A percentile compares a stretch with the other conserved stretches of the same genome.
These are phyloP conservation scores for Thuidium tamariscinum DNA, from an alignment of 225 moss, liverwort and hornwort genomes.

Conservation along the genomic window DNA sequence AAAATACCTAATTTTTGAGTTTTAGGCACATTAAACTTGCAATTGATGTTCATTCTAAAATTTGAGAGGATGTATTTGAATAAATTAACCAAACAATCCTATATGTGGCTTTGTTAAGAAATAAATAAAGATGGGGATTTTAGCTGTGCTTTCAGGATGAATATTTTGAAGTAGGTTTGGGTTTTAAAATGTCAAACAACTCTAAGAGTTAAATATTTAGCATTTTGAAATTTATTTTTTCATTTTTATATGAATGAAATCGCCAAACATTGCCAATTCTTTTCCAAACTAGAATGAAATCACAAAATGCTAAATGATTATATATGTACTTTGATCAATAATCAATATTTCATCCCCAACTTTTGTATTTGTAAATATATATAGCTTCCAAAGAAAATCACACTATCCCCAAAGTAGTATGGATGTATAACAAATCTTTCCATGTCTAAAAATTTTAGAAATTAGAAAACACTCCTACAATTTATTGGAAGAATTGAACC, in stretches of 20 bases:
- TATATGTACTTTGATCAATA: not conserved
- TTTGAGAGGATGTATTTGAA: not conserved
- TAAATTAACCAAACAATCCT: not conserved
- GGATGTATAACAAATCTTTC: not conserved
- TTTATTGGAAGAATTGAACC: no score
- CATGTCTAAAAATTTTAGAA: no score
- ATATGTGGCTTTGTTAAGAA: not conserved
- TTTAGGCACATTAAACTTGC: not conserved
- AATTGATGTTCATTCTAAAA: not conserved
- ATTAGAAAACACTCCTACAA: accelerated
- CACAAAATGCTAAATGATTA: not conserved
- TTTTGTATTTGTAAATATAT: accelerated
- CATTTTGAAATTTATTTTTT: not conserved
- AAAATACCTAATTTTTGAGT: not conserved
- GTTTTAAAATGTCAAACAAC: no score
- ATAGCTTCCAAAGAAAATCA: not conserved
- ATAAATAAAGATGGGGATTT: not conserved
- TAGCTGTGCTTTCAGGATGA: accelerated
- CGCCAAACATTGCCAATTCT: not conserved
- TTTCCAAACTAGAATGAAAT: not conserved
- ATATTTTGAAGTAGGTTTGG: not conserved
- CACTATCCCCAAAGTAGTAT: accelerated
- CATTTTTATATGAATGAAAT: not conserved
- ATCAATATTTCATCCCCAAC: not conserved
- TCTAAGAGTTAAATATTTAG: no score